These are phyloP conservation scores for Nicotiana rustica DNA, from an alignment of 305 asterid genomes.

Conservation along the genomic window DNA sequence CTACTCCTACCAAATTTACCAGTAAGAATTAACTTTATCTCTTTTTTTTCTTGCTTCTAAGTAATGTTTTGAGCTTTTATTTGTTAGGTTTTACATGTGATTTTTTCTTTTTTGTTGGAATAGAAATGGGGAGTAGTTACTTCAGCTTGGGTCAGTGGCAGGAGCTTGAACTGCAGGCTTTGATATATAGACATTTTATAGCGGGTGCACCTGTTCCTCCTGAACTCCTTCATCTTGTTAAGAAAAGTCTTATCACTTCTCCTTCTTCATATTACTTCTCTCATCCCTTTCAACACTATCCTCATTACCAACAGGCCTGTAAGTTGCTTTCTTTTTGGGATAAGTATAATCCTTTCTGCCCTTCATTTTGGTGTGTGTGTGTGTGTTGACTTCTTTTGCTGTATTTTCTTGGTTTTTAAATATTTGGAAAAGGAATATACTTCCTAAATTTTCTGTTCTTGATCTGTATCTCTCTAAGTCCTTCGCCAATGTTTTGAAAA, in stretches of 20 bases:
- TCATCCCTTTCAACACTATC: constrained; percentile 56
- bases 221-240: constrained; percentile 72
- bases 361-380: neutral
- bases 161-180: constrained; percentile 87
- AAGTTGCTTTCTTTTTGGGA: constrained; percentile 43
- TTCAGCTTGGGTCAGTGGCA: constrained; percentile 90
- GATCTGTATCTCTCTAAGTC: neutral
- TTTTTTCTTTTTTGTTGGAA: neutral
- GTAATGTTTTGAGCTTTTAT: neutral
- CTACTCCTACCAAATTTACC: constrained; percentile 55
- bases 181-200: constrained; percentile 79
- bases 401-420: neutral
- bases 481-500: neutral
- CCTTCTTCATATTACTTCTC: constrained; percentile 48
- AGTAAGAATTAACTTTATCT: constrained; percentile 43
- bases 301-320: constrained; percentile 67
- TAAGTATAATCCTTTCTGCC: neutral
- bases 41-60: neutral
- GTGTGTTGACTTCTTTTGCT: neutral
- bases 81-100: neutral
- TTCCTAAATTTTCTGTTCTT: neutral
- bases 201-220: constrained; percentile 82
- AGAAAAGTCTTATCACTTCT: constrained; percentile 63
- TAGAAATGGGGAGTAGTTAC: constrained; percentile 74
- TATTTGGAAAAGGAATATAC: neutral